A percentile compares a stretch with the other conserved stretches of the same genome.
phyloP scores from a whole-genome alignment of 1,284 basidiomycete species.

The Papiliotrema laurentii region DNA sequence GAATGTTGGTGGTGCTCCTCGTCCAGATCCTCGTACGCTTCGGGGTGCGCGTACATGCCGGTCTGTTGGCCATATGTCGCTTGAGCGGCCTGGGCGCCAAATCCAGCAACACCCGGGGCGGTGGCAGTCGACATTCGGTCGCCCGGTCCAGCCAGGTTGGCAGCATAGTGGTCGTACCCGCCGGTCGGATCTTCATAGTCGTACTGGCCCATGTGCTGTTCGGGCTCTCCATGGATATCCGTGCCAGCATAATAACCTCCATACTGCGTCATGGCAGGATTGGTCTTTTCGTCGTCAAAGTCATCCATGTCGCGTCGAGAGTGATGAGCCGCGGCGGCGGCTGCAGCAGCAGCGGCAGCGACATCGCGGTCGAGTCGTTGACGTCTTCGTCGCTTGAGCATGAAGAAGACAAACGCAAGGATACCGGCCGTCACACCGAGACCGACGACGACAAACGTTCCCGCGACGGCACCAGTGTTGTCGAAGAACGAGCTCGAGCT shows the following conservation, averaged over 20 bases:
- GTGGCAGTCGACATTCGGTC: conserved; percentile 32
- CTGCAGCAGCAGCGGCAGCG: conserved; percentile 47
- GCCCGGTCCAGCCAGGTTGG: conserved; percentile 17
- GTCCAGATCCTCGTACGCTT: conserved; percentile 1
- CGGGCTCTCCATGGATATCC: conserved; percentile 28
- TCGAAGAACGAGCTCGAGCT: conserved; percentile 37
- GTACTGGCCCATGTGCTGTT: conserved; percentile 25
- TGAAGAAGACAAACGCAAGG: conserved; percentile 42
- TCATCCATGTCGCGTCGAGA: conserved; percentile 43
- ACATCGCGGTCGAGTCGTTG: conserved; percentile 49
- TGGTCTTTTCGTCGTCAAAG: conserved; percentile 33
- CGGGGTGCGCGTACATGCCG: conserved; percentile 5
- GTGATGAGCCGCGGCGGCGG: conserved; percentile 37
- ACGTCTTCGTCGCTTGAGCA: conserved; percentile 42
- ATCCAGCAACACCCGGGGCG: conserved; percentile 31
- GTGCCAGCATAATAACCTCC: conserved; percentile 41
- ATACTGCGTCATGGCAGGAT: conserved; percentile 43
- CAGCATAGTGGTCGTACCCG: conserved; percentile 48
- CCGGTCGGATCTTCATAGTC: conserved; percentile 45
- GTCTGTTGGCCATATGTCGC: conserved; percentile 10
- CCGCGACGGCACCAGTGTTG: conserved; percentile 48
- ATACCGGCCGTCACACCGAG: conserved; percentile 41
- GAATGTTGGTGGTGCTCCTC: too few relatives aligned
- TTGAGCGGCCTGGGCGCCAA: conserved; percentile 27
- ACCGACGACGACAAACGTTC: conserved; percentile 48